These are phyloP conservation scores for Lyophyllum shimeji DNA, from an alignment of 768 basidiomycete genomes.

Conservation along the genomic window DNA sequence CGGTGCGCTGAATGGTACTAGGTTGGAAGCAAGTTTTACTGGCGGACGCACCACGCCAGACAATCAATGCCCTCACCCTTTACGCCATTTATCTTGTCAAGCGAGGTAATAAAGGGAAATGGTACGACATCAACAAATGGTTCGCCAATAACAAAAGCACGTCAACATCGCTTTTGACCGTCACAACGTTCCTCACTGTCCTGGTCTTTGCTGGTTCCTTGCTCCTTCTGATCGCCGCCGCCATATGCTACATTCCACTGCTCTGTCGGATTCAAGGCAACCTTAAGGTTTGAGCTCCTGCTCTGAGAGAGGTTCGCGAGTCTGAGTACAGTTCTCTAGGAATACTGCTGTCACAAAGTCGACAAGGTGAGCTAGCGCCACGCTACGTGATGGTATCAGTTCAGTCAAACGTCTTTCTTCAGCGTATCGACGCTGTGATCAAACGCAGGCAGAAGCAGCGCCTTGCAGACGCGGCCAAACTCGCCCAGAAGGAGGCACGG, in stretches of 20 bases:
- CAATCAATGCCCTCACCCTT: constrained; percentile 96
- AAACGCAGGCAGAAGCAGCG: constrained; percentile 89
- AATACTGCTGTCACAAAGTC: constrained; percentile 98
- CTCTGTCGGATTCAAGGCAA: constrained; percentile 96
- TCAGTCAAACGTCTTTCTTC: constrained; percentile 6
- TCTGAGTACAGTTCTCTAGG: constrained; percentile 41
- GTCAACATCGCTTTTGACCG: constrained; percentile 80
- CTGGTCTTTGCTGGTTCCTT: constrained; percentile 84
- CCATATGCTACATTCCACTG: constrained; percentile 88
- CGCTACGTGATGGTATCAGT: not conserved
- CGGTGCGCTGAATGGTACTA: constrained; percentile 23
- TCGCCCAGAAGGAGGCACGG: constrained; percentile 88
- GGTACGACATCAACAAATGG: constrained; percentile 77
- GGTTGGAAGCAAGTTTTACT: constrained; percentile 88
- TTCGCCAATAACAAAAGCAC: constrained; percentile 67
- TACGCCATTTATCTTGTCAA: constrained; percentile 76
- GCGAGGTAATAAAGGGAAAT: constrained; percentile 40
- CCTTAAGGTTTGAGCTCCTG: constrained; percentile 64
- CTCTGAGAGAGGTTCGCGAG: not conserved
- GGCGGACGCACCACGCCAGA: constrained; percentile 95
- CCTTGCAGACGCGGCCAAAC: constrained; percentile 71
- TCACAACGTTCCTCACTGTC: constrained; percentile 90
- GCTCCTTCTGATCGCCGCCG: constrained; percentile 79
- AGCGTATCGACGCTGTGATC: constrained; percentile 94
- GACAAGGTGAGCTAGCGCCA: constrained; percentile 68